Evolutionary conservation across 441 rosid species (phyloP), one percentile per base, ranked within the genome.

Genomic region (Erysimum cheiri): DNA sequence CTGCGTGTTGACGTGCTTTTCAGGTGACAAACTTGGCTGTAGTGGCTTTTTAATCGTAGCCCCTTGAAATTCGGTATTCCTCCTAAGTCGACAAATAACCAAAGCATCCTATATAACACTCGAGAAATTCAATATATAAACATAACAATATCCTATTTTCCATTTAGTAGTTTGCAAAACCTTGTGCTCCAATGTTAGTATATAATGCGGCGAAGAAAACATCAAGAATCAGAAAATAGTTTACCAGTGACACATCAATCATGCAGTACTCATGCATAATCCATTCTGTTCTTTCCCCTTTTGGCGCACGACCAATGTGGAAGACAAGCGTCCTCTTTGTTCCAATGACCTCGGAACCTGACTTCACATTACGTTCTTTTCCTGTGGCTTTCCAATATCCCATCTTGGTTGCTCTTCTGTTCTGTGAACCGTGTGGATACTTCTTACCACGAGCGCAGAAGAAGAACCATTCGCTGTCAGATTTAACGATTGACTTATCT

Each of bases 381-480:
- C 97, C 97, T 0, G 98, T 93, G 58, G 97, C 96, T 77, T 93
- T 93, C 98, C 97, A 90, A 60, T 90, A 93, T 10, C 98, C 97
- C 44, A 41, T 87, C 43, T 79, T 84, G 2, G 98, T 93, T 31
- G 96, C 94, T 65, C 98, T 84, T 81, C 35, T 86, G 72, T 90
- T 93, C 53, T 93, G 97, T 2, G 84, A 81, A 6, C 98, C 97
- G 32, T 87, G 81, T 1, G 97, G 98, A 75, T 93, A 89, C 65
- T 91, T 93, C 77, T 89, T 88, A 33, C 96, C 98, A 1, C 98
- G 87, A 49, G 96, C 71, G 4, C 83, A 82, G 64, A 89, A 93
- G 83, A 91, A 93, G 85, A 86, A 93, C 97, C 97, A 93, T 69
- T 93, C 96, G 0, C 48, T 86, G 0, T 91, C 89, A 0, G 98